Base-by-base conservation (phyloP, 2,329 filamentous ascomycete genomes). In the Penicillium palitans region DNA sequence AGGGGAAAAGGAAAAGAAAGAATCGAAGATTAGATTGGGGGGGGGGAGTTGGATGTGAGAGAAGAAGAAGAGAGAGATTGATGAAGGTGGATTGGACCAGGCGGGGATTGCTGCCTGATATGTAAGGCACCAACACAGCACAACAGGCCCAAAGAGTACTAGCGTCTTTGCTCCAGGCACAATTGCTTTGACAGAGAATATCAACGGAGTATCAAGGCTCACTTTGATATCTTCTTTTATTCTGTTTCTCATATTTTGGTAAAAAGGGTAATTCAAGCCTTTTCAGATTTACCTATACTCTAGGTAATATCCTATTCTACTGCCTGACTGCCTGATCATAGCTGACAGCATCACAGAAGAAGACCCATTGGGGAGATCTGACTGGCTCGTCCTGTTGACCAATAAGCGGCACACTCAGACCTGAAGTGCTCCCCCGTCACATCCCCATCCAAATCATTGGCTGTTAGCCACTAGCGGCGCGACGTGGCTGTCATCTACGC, bases 21-120 rank as follows among this genome's bases (percentile, higher is more conserved):
- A 66, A 65, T 64, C 57, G 66, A 70, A 71, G 64, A 62, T 67
- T 68, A 65, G 63, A 62, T 55, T n/a, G n/a, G n/a, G n/a, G 60
- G 47, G 59, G 57, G 47, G 58, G 57, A 60, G 52, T 49, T 33
- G 57, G 29, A 33, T 24, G 49, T 58, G 61, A 60, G 55, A 65
- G 57, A 68, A 56, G 64, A 53, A 53, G 51, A 60, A 61, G 57
- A 60, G 60, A 47, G 54, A 63, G 58, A 55, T 62, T 59, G 61
- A 60, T 40, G 52, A 55, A 25, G 54, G 60, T 61, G 63, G 62
- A 59, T 63, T 62, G 51, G 17, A 15, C 40, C 21, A 27, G 50
- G 51, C 64, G 64, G 63, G 67, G 63, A 66, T 29, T 39, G 3
- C 2, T 13, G 51, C 51, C 54, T 37, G 10, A 24, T 29, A 0